These are phyloP conservation scores for Scutellaria baicalensis DNA, from an alignment of 257 asterid species.

Conservation along the genomic window DNA sequence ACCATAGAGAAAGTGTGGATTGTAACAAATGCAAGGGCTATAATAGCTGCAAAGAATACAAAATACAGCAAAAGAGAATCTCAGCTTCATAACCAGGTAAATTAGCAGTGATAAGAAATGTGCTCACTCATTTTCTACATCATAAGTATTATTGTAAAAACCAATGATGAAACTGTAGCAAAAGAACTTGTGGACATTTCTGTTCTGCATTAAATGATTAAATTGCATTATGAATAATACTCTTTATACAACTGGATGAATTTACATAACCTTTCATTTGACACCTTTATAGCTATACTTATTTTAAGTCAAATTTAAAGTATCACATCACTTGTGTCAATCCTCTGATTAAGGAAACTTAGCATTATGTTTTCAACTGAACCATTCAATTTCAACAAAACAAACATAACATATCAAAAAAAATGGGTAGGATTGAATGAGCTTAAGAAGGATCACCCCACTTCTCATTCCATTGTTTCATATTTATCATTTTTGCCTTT, in stretches of 20 bases:
- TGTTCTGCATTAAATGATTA: background rate
- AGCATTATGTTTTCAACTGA: background rate
- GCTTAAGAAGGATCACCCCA: too few relatives aligned
- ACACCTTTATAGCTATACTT: background rate
- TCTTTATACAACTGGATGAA: background rate
- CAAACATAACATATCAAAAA: background rate
- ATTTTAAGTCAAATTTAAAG: background rate
- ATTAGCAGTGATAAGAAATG: background rate
- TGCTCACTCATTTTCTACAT: background rate
- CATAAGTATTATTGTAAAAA: background rate
- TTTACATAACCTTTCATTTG: background rate
- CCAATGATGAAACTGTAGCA: background rate
- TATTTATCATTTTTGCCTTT: background rate
- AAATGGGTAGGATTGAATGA: background rate
- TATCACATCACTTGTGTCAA: background rate
- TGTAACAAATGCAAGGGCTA: conserved; percentile 89
- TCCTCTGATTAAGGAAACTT: too few relatives aligned
- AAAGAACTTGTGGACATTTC: background rate
- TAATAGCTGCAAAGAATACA: conserved; percentile 54
- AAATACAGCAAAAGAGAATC: background rate
- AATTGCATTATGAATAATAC: background rate
- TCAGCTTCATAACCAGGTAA: background rate
- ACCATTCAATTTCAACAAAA: background rate
- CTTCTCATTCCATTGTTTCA: too few relatives aligned
- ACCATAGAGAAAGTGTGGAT: conserved; percentile 97